Evolutionary conservation across 108 stramenopile species (phyloP).

Genomic region (Thalassiosira profunda): DNA sequence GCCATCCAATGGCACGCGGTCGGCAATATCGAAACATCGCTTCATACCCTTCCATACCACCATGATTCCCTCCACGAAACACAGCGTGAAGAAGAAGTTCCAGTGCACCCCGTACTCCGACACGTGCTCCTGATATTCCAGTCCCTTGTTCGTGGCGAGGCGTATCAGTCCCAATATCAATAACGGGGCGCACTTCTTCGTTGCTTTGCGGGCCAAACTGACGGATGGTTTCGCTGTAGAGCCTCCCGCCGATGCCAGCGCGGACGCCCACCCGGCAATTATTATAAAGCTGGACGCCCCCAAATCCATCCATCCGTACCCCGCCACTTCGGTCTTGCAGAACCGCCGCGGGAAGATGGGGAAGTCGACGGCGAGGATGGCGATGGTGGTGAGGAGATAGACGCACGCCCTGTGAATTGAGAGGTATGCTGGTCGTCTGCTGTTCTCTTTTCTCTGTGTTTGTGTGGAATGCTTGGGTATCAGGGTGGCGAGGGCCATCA

Average conservation of each 20-base stretch:
- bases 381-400: conserved; percentile 83
- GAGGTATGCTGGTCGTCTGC: conserved; percentile 45
- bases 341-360: conserved; percentile 93
- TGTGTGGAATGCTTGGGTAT: background rate
- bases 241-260: background rate
- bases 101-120: conserved; percentile 99
- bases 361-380: conserved; percentile 95
- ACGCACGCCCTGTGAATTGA: conserved; percentile 76
- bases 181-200: conserved; percentile 62
- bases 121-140: conserved; percentile 95
- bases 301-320: conserved; percentile 97
- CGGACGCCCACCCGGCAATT: conserved; percentile 68
- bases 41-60: conserved; percentile 29
- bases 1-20: too few species aligned
- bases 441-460: conserved; percentile 11
- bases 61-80: conserved; percentile 33
- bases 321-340: conserved; percentile 92
- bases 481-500: conserved; percentile 14
- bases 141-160: conserved; percentile 71
- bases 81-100: conserved; percentile 98
- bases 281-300: conserved; percentile 94
- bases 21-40: background rate
- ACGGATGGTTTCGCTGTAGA: background rate
- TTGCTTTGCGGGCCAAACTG: conserved; percentile 4
- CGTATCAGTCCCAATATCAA: conserved; percentile 73